These are phyloP conservation scores for Pichia sp. DNA, from an alignment of 1,139 yeast genomes.

Conservation along the genomic window DNA sequence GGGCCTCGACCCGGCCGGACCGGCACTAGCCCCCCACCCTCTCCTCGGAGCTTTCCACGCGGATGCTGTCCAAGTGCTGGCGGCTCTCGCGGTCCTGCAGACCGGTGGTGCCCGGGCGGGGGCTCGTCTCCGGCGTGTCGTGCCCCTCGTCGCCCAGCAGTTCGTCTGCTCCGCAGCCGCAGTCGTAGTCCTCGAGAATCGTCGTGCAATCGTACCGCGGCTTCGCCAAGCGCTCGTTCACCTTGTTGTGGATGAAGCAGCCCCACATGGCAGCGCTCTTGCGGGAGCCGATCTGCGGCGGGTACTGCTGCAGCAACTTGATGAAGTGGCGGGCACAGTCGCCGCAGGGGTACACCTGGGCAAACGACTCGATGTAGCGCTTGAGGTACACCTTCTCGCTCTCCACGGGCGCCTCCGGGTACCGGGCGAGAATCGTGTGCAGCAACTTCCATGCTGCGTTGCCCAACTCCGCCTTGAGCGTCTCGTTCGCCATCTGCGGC, in stretches of 20 bases:
- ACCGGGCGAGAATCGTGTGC: slow-evolving; percentile 87
- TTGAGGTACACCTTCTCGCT: slow-evolving; percentile 60
- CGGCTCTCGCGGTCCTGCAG: slow-evolving; percentile 30
- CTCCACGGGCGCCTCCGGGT: slow-evolving; percentile 72
- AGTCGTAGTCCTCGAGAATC: slow-evolving; percentile 84
- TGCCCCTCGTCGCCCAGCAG: slow-evolving; percentile 32
- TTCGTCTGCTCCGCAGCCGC: slow-evolving; percentile 86
- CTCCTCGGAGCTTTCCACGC: slow-evolving; percentile 32
- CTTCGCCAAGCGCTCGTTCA: slow-evolving; percentile 68
- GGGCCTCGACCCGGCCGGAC: too few relatives aligned
- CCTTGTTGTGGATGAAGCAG: slow-evolving; percentile 86
- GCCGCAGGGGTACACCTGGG: slow-evolving; percentile 86
- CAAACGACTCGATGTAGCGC: slow-evolving; percentile 52
- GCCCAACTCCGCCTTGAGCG: slow-evolving; percentile 69
- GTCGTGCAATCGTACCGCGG: slow-evolving; percentile 76
- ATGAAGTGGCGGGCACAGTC: slow-evolving; percentile 94
- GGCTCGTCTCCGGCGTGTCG: slow-evolving; percentile 12
- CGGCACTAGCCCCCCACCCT: slow-evolving; percentile 2
- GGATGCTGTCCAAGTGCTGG: slow-evolving; percentile 41
- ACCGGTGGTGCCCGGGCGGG: slow-evolving; percentile 15
- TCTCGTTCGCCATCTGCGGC: slow-evolving; percentile 78
- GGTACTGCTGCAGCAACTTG: slow-evolving; percentile 58
- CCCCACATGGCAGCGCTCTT: slow-evolving; percentile 94
- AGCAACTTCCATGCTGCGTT: slow-evolving; percentile 86
- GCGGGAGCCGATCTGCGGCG: slow-evolving; percentile 79